Evolutionary conservation across 2,329 filamentous ascomycete species (phyloP).

Genomic region (Scleromitrula shiraiana): DNA sequence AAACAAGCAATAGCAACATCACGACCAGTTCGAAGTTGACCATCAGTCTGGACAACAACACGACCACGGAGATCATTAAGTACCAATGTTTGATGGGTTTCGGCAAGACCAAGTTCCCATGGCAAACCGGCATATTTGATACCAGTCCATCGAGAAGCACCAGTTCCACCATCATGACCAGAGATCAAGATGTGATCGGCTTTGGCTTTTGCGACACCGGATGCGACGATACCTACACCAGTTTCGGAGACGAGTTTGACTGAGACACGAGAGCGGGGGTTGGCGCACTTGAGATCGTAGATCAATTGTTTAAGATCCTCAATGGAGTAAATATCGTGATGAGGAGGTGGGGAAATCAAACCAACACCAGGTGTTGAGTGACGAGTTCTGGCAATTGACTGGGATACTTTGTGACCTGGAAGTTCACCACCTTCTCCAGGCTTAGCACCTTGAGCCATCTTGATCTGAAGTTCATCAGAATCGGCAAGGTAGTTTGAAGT

Average conservation of each 20-base stretch:
- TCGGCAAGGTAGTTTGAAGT: slow-evolving; percentile 92
- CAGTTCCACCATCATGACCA: slow-evolving; percentile 92
- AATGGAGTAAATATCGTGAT: slow-evolving; percentile 98
- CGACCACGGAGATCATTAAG: slow-evolving; percentile 92
- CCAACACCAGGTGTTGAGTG: slow-evolving; percentile 95
- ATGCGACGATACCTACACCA: slow-evolving; percentile 94
- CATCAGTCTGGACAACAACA: slow-evolving; percentile 93
- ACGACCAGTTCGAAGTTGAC: slow-evolving; percentile 83
- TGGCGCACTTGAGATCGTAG: slow-evolving; percentile 95
- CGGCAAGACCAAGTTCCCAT: slow-evolving; percentile 92
- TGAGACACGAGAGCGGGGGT: slow-evolving; percentile 83
- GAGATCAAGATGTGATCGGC: slow-evolving; percentile 95
- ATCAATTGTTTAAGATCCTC: slow-evolving; percentile 97
- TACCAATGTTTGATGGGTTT: slow-evolving; percentile 94
- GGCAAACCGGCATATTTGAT: slow-evolving; percentile 97
- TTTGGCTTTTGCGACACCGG: slow-evolving; percentile 95
- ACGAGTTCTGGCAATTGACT: slow-evolving; percentile 85
- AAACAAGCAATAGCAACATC: slow-evolving; percentile 93
- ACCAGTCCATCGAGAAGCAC: slow-evolving; percentile 94
- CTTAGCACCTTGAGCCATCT: slow-evolving; percentile 98
- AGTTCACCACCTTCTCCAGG: slow-evolving; percentile 96
- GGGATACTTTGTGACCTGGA: slow-evolving; percentile 92
- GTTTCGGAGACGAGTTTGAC: slow-evolving; percentile 98
- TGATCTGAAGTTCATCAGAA: slow-evolving; percentile 94
- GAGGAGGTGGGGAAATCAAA: slow-evolving; percentile 89